Percentiles rank a stretch among this genome's conserved stretches.
Conservation (phyloP, 2,329 filamentous ascomycete species). For the Aspergillus proliferans region DNA sequence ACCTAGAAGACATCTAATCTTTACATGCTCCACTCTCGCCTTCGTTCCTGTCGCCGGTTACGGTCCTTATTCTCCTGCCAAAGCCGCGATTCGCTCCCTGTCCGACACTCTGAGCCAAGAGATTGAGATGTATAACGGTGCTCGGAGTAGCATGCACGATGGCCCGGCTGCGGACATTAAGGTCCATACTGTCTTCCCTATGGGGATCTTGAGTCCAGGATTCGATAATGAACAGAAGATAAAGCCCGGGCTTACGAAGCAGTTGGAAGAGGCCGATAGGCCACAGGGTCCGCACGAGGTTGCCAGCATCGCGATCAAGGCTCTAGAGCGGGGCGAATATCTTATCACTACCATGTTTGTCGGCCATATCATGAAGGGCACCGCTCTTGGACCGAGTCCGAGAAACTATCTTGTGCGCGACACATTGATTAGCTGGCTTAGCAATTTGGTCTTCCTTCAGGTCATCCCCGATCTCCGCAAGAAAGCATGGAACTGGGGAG, state of each 20-base stretch:
- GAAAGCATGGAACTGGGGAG: constrained; percentile 54
- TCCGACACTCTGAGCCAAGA: constrained; percentile 81
- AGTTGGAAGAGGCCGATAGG: constrained; percentile 77
- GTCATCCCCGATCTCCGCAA: constrained; percentile 52
- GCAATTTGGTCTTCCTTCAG: constrained; percentile 50
- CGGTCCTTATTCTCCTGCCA: constrained; percentile 72
- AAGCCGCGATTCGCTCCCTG: constrained; percentile 75
- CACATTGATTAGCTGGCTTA: constrained; percentile 50
- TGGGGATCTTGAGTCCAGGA: constrained; percentile 72
- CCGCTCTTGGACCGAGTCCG: constrained; percentile 46
- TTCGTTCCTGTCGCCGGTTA: constrained; percentile 79
- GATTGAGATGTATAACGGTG: constrained; percentile 73
- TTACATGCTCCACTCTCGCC: constrained; percentile 72
- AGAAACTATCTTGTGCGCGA: constrained; percentile 50
- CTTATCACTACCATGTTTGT: constrained; percentile 70
- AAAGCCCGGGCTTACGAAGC: constrained; percentile 74
- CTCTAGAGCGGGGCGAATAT: constrained; percentile 74
- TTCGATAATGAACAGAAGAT: constrained; percentile 66
- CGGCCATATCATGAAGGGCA: constrained; percentile 64
- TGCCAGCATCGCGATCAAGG: constrained; percentile 61
- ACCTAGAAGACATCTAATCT: constrained; percentile 66
- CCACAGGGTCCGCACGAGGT: constrained; percentile 72
- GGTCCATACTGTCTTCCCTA: constrained; percentile 77
- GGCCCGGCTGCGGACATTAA: constrained; percentile 61
- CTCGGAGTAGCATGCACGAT: constrained; percentile 36